phyloP scores from a whole-genome alignment of 805 yeast genomes.

The Candida corydali region DNA sequence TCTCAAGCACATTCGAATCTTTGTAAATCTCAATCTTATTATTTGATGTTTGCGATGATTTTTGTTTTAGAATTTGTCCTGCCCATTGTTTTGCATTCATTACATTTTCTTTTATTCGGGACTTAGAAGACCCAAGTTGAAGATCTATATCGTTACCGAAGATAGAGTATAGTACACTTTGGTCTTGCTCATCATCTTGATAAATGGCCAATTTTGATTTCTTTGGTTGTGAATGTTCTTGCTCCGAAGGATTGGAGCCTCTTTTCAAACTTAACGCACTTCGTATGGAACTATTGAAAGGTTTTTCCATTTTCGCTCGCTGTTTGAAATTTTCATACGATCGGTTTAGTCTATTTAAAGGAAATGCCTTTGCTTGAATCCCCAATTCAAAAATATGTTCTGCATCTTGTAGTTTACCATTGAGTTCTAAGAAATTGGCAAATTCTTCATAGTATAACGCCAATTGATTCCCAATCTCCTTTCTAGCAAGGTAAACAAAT shows the following conservation, averaged over 20 bases:
- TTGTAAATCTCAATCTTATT: slow-evolving; percentile 28
- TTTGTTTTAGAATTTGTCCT: slow-evolving; percentile 56
- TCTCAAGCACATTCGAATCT: slow-evolving; percentile 13
- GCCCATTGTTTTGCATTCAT: slow-evolving; percentile 54
- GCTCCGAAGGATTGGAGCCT: slow-evolving; percentile 4
- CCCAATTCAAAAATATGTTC: slow-evolving; percentile 57
- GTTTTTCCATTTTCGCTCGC: slow-evolving; percentile 22
- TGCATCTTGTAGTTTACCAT: slow-evolving; percentile 50
- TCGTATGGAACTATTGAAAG: slow-evolving; percentile 1
- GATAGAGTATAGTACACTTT: slow-evolving; percentile 17
- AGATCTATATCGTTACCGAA: slow-evolving; percentile 36
- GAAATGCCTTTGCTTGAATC: slow-evolving; percentile 59
- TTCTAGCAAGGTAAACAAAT: slow-evolving; percentile 65
- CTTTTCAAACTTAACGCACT: slow-evolving; percentile 32
- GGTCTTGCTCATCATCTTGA: slow-evolving; percentile 22
- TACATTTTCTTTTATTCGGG: slow-evolving; percentile 62
- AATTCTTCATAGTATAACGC: slow-evolving; percentile 78
- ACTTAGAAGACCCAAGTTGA: slow-evolving; percentile 42
- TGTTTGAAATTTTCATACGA: slow-evolving; percentile 41
- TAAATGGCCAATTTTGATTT: slow-evolving; percentile 38
- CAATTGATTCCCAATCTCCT: slow-evolving; percentile 63
- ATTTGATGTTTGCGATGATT: slow-evolving; percentile 12
- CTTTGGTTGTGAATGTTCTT: slow-evolving; percentile 11
- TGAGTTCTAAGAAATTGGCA: slow-evolving; percentile 57
- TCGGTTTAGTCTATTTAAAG: slow-evolving; percentile 36